A percentile compares a stretch with the other conserved stretches of the same genome.
Evolutionary conservation across 768 basidiomycete genomes (phyloP).

Genomic region (Termitomyces eurrhizus): DNA sequence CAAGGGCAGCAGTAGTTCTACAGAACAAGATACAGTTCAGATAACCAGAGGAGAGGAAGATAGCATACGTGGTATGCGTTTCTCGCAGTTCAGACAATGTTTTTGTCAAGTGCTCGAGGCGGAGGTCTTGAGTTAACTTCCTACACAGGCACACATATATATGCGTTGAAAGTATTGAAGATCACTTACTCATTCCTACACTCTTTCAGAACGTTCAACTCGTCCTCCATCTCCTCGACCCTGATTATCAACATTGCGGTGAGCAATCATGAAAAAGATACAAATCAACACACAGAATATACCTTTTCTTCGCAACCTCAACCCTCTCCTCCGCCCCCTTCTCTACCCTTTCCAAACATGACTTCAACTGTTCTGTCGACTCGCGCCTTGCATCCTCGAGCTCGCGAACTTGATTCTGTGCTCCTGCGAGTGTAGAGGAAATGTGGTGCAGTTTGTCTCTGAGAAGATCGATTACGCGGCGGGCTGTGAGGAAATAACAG

Average conservation of each 20-base stretch:
- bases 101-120: background rate
- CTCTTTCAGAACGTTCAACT: background rate
- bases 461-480: conserved; percentile 34
- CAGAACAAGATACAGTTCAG: background rate
- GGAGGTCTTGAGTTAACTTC: background rate
- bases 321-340: conserved; percentile 1
- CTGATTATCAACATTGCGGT: conserved; percentile 7
- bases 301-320: background rate
- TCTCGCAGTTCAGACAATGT: background rate
- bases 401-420: conserved; percentile 28
- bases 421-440: conserved; percentile 29
- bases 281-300: background rate
- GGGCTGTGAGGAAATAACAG: conserved; percentile 19
- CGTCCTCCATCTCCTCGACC: background rate
- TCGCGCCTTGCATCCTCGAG: conserved; percentile 30
- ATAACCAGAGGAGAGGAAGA: background rate
- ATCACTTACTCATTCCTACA: background rate
- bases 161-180: background rate
- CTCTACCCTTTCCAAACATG: conserved; percentile 9
- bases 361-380: conserved; percentile 13
- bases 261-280: background rate
- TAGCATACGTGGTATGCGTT: background rate
- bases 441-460: conserved; percentile 34
- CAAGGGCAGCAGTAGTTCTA: background rate
- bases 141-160: background rate